These are phyloP conservation scores for Carex parvula DNA, from an alignment of 176 grass and related monocot genomes.

Conservation along the genomic window DNA sequence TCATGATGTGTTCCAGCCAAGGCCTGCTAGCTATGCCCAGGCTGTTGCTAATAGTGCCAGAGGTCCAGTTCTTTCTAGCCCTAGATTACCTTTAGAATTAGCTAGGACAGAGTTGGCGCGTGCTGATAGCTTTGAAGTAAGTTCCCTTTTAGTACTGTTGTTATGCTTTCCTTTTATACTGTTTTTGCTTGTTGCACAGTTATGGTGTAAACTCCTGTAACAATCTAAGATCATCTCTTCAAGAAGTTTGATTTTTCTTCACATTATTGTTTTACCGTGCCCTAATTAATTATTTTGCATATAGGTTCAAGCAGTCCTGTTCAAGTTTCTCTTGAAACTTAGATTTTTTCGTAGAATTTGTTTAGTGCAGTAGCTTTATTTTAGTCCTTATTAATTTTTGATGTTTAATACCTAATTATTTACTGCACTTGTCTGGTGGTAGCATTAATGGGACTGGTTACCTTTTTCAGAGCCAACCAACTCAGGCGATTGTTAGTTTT, in stretches of 20 bases:
- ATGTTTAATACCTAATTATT: not conserved
- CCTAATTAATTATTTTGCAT: not conserved
- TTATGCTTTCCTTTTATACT: not conserved
- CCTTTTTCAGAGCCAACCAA: conserved; percentile 13
- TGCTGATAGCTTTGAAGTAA: conserved; percentile 21
- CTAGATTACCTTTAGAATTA: not conserved
- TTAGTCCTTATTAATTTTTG: not conserved
- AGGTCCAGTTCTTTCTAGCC: conserved; percentile 7
- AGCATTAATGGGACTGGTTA: not conserved
- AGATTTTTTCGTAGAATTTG: not conserved
- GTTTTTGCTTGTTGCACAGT: not conserved
- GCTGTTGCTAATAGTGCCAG: conserved; percentile 5
- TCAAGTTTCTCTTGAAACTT: not conserved
- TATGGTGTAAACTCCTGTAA: not conserved
- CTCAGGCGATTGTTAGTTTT: conserved; percentile 25
- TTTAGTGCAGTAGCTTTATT: not conserved
- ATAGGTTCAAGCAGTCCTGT: not conserved
- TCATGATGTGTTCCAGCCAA: conserved; percentile 23
- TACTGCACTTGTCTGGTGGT: not conserved
- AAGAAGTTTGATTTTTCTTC: not conserved
- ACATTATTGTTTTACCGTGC: not conserved
- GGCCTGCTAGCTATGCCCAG: conserved; percentile 22
- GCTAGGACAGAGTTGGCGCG: conserved; percentile 2
- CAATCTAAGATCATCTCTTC: not conserved
- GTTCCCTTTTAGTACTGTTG: not conserved